Base-by-base conservation (phyloP, 2,329 filamentous ascomycete genomes). In the Cercospora berteroae region DNA sequence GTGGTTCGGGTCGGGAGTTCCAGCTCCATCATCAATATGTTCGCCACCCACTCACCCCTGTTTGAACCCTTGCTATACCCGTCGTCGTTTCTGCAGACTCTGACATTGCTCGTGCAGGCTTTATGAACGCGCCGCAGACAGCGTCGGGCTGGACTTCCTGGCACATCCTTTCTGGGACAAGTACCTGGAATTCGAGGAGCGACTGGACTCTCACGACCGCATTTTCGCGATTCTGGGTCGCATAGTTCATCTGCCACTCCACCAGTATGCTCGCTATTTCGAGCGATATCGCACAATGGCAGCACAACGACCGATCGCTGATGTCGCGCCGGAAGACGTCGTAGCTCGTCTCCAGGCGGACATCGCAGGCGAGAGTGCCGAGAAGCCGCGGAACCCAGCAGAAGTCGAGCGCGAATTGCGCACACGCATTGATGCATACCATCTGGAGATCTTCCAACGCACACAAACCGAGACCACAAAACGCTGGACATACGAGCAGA, bases 151-250 rank as follows among this genome's bases (percentile, higher is more conserved):
- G 18, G 95, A 99, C 80, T 99, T 97, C 77, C 85, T 97, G 31
- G 90, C 94, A 2, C 93, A 97, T 77, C 93, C 93, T 1, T 97
- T 99, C 82, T 99, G 95, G 95, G 95, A 99, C 80, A 98, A 97
- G 81, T 99, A 97, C 77, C 88, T 99, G 71, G 95, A 98, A 78
- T 98, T 96, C 75, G 95, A 98, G 78, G 94, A 97, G 78, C 90
- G 94, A 1, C 85, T 94, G 69, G 93, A 97, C 75, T 88, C 90
- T 0, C 87, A 90, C 13, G 92, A 96, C 70, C 92, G 89, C 75
- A 92, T 97, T 64, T 96, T 96, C 74, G 88, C 87, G 48, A 92
- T 99, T 65, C 85, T 97, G 62, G 85, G 86, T 69, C 91, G 94
- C 63, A 86, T 97, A 65, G 91, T 97, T 63, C 87, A 91, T 75